Percentiles rank a stretch among this genome's conserved stretches.
Evolutionary conservation across 345 rosid species (phyloP).

Genomic region (Balakata baccata): DNA sequence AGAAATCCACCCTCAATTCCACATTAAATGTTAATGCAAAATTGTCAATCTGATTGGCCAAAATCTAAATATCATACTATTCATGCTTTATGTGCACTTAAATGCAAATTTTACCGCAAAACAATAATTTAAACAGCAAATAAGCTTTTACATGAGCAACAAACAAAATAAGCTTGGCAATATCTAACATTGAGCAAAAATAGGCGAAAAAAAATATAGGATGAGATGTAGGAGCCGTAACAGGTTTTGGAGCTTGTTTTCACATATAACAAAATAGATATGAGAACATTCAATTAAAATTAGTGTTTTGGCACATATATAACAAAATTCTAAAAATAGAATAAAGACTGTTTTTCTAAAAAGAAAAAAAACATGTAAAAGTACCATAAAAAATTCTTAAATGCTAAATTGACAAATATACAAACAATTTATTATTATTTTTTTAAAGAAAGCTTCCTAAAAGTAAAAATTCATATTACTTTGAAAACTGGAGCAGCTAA

Average conservation of each 20-base stretch:
- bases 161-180: neutral
- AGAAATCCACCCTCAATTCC: neutral
- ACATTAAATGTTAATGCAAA: conserved; percentile 1
- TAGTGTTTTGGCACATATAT: neutral
- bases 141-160: neutral
- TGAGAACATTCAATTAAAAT: neutral
- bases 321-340: neutral
- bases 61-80: neutral
- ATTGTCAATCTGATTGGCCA: neutral
- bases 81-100: neutral
- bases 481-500: neutral
- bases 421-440: no score
- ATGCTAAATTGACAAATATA: neutral
- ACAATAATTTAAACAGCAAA: neutral
- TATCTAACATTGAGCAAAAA: neutral
- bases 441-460: neutral
- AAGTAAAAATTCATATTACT: neutral
- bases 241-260: neutral
- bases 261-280: neutral
- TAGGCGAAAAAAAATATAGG: neutral
- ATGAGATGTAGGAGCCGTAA: neutral
- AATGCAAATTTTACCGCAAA: no score
- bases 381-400: neutral
- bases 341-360: no score
- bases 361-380: neutral